Conservation (phyloP, 352 stramenopile species). For the Pythium insidiosum region DNA sequence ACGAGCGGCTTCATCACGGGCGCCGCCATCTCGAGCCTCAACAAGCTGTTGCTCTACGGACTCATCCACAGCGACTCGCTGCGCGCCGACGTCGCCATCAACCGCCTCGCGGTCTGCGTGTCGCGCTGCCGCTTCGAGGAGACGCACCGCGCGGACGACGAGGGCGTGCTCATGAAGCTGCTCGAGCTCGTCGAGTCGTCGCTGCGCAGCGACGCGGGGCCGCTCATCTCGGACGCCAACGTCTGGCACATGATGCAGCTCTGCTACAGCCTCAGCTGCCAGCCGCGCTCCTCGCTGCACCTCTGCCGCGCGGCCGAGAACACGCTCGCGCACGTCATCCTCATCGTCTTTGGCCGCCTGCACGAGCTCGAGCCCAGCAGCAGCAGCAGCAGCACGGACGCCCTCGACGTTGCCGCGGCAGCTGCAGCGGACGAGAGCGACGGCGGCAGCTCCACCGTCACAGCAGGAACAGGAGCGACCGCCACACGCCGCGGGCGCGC, state of each 20-base stretch:
- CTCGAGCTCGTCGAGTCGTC: slow-evolving; percentile 95
- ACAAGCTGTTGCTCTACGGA: slow-evolving; percentile 99
- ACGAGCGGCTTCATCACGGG: slow-evolving; percentile 96
- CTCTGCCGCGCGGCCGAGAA: slow-evolving; percentile 93
- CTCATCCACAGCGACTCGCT: slow-evolving; percentile 90
- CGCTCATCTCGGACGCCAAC: slow-evolving; percentile 87
- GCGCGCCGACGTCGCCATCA: slow-evolving; percentile 88
- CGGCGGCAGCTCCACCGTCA: background rate
- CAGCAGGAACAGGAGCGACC: slow-evolving; percentile 3
- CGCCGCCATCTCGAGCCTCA: slow-evolving; percentile 92
- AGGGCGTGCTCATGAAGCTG: slow-evolving; percentile 93
- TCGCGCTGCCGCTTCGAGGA: slow-evolving; percentile 94
- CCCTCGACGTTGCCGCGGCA: no score
- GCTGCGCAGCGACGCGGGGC: slow-evolving; percentile 87
- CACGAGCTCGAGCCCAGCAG: slow-evolving; percentile 61
- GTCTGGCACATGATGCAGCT: slow-evolving; percentile 95
- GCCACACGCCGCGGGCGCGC: slow-evolving; percentile 17
- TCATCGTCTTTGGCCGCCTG: slow-evolving; percentile 94
- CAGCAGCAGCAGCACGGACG: no score
- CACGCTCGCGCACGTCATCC: slow-evolving; percentile 94
- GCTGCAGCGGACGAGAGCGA: slow-evolving; percentile 4
- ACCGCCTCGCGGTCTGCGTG: slow-evolving; percentile 90
- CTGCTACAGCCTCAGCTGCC: slow-evolving; percentile 94
- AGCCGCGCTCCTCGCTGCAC: slow-evolving; percentile 84
- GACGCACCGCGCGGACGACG: slow-evolving; percentile 88